A percentile compares a stretch with the other conserved stretches of the same genome.
Conservation (phyloP, 73 alveolate species). For the Paramecium bursaria region DNA sequence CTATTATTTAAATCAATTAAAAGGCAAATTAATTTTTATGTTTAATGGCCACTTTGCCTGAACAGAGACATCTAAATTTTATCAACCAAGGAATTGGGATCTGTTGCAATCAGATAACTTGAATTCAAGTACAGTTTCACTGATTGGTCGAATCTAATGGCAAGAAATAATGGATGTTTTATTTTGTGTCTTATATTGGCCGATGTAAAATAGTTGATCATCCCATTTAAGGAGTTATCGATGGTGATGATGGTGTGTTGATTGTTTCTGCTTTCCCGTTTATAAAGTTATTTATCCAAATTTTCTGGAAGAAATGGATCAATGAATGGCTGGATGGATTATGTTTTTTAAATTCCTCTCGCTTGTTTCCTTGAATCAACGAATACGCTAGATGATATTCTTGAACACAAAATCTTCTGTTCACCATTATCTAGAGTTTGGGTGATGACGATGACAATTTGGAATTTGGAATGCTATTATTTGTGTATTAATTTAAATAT, state of each 20-base stretch:
- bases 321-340: conserved; percentile 34
- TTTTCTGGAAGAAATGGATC: conserved; percentile 72
- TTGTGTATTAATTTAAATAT: conserved; percentile 22
- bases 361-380: conserved; percentile 78
- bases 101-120: neutral
- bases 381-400: conserved; percentile 74
- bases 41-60: neutral
- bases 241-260: conserved; percentile 54
- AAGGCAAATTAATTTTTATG: neutral
- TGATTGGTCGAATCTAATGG: conserved; percentile 66
- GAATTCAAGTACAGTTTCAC: conserved; percentile 70
- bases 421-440: conserved; percentile 10
- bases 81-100: neutral
- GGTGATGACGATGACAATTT: conserved; percentile 57
- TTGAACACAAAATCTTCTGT: conserved; percentile 62
- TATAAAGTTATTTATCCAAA: conserved; percentile 42
- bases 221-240: conserved; percentile 56
- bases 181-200: conserved; percentile 75
- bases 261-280: conserved; percentile 56
- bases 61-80: neutral
- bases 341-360: conserved; percentile 50
- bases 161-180: conserved; percentile 73
- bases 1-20: neutral
- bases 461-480: conserved; percentile 56
- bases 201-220: conserved; percentile 74